Base-by-base conservation (phyloP, 2,329 filamentous ascomycete genomes). In the Alternaria hordeiaustralica region DNA sequence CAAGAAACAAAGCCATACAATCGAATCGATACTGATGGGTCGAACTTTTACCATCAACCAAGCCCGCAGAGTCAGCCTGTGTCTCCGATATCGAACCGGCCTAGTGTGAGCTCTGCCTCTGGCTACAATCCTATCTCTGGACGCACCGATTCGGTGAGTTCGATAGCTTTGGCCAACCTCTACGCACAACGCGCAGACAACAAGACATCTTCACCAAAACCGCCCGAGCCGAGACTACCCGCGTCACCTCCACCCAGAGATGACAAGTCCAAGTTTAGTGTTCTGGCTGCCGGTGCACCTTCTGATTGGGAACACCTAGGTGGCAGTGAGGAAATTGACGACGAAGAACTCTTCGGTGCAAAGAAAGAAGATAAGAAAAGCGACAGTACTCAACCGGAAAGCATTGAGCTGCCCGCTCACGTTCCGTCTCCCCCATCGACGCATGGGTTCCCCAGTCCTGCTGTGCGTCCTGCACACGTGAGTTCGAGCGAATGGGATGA, bases 261-360 rank as follows among this genome's bases (percentile, higher is more conserved):
- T 47, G 68, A 73, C 45, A 68, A 70, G 11, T 74, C 76, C 2
- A 75, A 63, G 21, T 77, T 76, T 45, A 78, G 75, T 47, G 77
- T 73, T 12, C 59, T 80, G 4, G 77, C 77, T 8, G 65, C 65
- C 45, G 79, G 79, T 7, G 76, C 74, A 3, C 79, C 79, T 5
- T 79, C 76, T 10, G 79, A 80, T 41, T 80, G 79, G 79, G 78
- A 80, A 51, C 78, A 73, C 33, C 75, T 80, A 64, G 77, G 77
- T 11, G 65, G 53, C 7, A 69, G 58, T 8, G 74, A 73, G 5
- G 78, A 79, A 46, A 71, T 79, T 33, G 78, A 80, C 41, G 78
- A 80, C 45, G 77, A 78, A 33, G 77, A 75, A 9, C 45, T 77
- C 7, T 79, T 77, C 9, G 33, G 44, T 58, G 68, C 57, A n/a